Evolutionary conservation across 2,329 filamentous ascomycete genomes (phyloP), one percentile per base, ranked within the genome.

Genomic region (Arthroderma uncinatum): DNA sequence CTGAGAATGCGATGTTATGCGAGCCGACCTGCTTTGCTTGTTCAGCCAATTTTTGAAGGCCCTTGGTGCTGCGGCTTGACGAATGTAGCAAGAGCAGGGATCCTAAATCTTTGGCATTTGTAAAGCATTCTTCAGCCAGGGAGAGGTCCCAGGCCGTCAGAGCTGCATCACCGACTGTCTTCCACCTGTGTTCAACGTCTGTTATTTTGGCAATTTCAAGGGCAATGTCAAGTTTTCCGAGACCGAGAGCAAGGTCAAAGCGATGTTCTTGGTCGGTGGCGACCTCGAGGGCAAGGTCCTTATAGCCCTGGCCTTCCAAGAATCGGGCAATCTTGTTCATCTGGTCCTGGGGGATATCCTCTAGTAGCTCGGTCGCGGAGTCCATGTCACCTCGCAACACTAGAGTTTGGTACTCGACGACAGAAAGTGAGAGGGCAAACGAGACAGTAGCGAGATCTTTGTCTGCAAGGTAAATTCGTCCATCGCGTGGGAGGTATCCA

Each of bases 271-370:
- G 80, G 66, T 98, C 93, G 0, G 92, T 95, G 8, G 93, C 91
- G 14, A 98, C 89, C 64, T 96, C 89, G 14, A 98, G 80, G 0
- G 93, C 93, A 63, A 96, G 81, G 66, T 97, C 92, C 74, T 97
- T 97, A 75, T 95, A 89, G 40, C 92, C 92, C 73, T 98, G 93
- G 1, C 93, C 93, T 72, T 97, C 93, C 55, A 98, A 79, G 79
- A 98, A 98, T 21, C 93, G 85, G 2, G 93, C 93, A 65, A 98
- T 94, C 77, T 97, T 97, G 79, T 95, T 96, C 72, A 95, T 87
- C 71, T 98, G 90, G 62, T 95, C 89, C n/a, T 84, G 77, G 0
- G 92, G 90, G 37, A 98, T 91, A 19, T 86, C 86, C 3, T 83
- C 78, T 14, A 98, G 82, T 62, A 96, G 79, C 69, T 95, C 90